Evolutionary conservation across 2,329 filamentous ascomycete genomes (phyloP).

Genomic region (Scedosporium minutisporum): DNA sequence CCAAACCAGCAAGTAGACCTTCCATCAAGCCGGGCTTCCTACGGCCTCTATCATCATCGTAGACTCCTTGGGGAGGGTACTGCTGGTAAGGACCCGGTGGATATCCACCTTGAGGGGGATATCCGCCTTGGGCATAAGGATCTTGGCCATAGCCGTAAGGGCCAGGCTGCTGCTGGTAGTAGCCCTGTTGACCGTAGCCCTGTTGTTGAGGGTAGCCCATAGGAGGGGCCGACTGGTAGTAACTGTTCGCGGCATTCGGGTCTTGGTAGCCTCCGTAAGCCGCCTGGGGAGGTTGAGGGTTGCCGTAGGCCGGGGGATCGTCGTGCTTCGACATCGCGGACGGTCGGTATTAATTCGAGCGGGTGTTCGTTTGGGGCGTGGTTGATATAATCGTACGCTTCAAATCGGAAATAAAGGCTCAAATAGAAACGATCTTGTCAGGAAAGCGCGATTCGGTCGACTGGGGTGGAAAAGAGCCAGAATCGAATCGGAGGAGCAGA

Average conservation of each 20-base stretch:
- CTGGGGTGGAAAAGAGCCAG: no score
- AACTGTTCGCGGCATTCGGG: constrained; percentile 19
- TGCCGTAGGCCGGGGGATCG: constrained; percentile 38
- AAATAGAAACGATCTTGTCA: not conserved
- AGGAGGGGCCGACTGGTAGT: constrained; percentile 14
- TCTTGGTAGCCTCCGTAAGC: constrained; percentile 33
- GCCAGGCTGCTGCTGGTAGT: constrained; percentile 16
- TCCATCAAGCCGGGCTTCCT: constrained; percentile 28
- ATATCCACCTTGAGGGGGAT: constrained; percentile 27
- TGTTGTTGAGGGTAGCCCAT: constrained; percentile 15
- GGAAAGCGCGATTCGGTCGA: no score
- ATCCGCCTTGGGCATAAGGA: constrained; percentile 18
- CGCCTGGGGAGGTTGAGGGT: constrained; percentile 28
- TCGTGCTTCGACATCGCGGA: constrained; percentile 35
- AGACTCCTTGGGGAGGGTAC: constrained; percentile 17
- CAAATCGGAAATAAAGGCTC: not conserved
- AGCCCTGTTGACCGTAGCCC: constrained; percentile 30
- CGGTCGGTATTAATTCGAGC: not conserved
- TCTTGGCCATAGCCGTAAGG: constrained; percentile 20
- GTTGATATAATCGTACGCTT: not conserved
- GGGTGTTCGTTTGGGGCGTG: not conserved
- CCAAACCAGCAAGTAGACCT: constrained; percentile 39
- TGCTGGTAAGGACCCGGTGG: constrained; percentile 24
- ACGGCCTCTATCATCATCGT: constrained; percentile 22
- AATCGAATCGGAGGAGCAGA: no score